Conservation (phyloP, 2,329 filamentous ascomycete species). For the Talaromyces verruculosus region DNA sequence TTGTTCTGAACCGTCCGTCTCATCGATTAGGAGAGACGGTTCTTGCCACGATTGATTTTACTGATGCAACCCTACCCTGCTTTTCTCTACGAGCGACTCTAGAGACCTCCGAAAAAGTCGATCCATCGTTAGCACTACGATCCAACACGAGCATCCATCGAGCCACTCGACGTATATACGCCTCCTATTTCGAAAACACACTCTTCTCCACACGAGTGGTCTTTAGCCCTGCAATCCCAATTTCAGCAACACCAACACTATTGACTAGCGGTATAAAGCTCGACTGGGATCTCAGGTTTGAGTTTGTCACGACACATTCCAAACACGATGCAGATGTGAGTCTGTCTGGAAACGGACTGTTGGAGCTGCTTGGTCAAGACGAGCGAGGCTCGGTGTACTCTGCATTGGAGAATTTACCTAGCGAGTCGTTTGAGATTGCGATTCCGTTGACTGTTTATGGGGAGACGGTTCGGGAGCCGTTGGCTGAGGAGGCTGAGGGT, state of each 20-base stretch:
- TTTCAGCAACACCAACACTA: constrained; percentile 83
- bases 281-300: constrained; percentile 84
- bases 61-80: constrained; percentile 72
- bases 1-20: constrained; percentile 83
- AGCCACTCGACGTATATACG: constrained; percentile 79
- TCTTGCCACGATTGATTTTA: constrained; percentile 80
- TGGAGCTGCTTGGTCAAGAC: constrained; percentile 77
- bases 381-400: constrained; percentile 76
- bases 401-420: constrained; percentile 72
- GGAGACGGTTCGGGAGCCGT: constrained; percentile 49
- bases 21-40: constrained; percentile 88
- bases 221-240: constrained; percentile 81
- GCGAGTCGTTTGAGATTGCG: constrained; percentile 86
- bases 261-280: constrained; percentile 83
- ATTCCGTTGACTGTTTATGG: constrained; percentile 81
- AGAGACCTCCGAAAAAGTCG: constrained; percentile 83
- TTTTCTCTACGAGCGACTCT: constrained; percentile 82
- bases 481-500: constrained; percentile 42
- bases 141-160: constrained; percentile 83
- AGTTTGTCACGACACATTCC: constrained; percentile 78
- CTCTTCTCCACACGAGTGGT: constrained; percentile 76
- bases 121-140: constrained; percentile 75
- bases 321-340: constrained; percentile 39
- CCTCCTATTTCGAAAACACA: constrained; percentile 74
- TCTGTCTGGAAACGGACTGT: constrained; percentile 52